A percentile compares a stretch with the other conserved stretches of the same genome.
Evolutionary conservation across 352 stramenopile genomes (phyloP).

Genomic region (Phytophthora vignae): DNA sequence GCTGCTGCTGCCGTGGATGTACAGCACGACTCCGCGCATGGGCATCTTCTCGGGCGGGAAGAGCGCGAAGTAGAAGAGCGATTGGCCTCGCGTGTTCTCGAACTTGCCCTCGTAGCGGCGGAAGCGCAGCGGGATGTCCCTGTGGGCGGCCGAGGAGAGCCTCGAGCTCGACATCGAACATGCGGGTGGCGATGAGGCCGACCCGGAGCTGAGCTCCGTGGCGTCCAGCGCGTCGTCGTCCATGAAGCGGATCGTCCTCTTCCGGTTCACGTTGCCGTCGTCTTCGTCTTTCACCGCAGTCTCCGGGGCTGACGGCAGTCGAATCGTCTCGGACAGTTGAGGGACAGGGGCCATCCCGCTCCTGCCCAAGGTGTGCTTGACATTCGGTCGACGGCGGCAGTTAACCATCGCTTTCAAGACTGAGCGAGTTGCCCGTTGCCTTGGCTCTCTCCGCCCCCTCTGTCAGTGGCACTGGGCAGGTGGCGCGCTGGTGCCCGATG

Average conservation of each 20-base stretch:
- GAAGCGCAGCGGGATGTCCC: conserved; percentile 36
- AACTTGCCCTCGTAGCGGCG: conserved; percentile 48
- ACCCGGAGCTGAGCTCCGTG: conserved; percentile 23
- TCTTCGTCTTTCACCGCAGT: not conserved
- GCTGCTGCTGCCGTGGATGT: conserved; percentile 53
- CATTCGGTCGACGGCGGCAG: conserved; percentile 26
- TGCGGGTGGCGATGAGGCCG: conserved; percentile 2
- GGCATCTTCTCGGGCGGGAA: conserved; percentile 37
- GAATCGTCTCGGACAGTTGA: conserved; percentile 23
- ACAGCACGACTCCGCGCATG: conserved; percentile 58
- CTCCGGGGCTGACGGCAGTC: conserved; percentile 1
- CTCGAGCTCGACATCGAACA: conserved; percentile 21
- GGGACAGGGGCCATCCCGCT: conserved; percentile 11
- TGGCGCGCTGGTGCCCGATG: not conserved
- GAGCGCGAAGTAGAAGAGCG: conserved; percentile 53
- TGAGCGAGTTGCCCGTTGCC: not conserved
- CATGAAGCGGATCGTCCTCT: conserved; percentile 34
- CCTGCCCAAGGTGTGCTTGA: conserved; percentile 17
- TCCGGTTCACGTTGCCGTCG: conserved; percentile 10
- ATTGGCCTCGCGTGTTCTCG: conserved; percentile 44
- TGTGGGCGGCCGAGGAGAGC: not conserved
- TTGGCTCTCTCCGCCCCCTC: not conserved
- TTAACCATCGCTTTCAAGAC: conserved; percentile 35
- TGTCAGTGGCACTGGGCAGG: not conserved
- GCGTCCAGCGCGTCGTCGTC: conserved; percentile 20